phyloP scores from a whole-genome alignment of 805 yeast species.

The Cyberlindnera japonica region DNA sequence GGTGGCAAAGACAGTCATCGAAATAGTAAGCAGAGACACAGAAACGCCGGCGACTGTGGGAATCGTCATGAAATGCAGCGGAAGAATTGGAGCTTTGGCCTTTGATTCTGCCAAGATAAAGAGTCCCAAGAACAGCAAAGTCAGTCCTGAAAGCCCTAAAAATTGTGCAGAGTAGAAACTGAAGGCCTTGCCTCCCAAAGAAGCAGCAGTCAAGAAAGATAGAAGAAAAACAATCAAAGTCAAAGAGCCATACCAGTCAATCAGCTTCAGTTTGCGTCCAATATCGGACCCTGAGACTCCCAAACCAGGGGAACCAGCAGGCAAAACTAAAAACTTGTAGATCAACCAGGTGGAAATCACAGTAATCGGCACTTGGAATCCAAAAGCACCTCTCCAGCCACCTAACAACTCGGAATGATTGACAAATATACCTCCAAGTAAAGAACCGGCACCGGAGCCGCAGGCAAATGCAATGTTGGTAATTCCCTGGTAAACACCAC shows the following conservation, averaged over 20 bases:
- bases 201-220: conserved; percentile 46
- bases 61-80: conserved; percentile 49
- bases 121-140: conserved; percentile 34
- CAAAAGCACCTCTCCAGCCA: conserved; percentile 53
- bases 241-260: conserved; percentile 53
- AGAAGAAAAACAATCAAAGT: conserved; percentile 43
- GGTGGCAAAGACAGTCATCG: conserved; percentile 38
- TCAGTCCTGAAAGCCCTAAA: conserved; percentile 32
- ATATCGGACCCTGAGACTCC: conserved; percentile 43
- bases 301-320: conserved; percentile 47
- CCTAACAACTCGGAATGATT: conserved; percentile 30
- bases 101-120: conserved; percentile 44
- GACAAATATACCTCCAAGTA: conserved; percentile 51
- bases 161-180: conserved; percentile 33
- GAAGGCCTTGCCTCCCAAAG: conserved; percentile 49
- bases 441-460: conserved; percentile 74
- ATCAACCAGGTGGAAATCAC: conserved; percentile 38
- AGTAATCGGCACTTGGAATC: conserved; percentile 51
- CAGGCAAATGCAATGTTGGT: conserved; percentile 72
- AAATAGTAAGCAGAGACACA: conserved; percentile 53
- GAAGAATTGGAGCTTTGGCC: conserved; percentile 57
- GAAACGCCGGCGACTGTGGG: conserved; percentile 64
- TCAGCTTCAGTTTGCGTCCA: conserved; percentile 44
- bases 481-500: conserved; percentile 82
- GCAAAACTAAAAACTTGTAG: conserved; percentile 40